Percentiles rank a stretch among this genome's conserved stretches.
Conservation (phyloP, 176 grass and related monocot species). For the Miscanthus lutarioriparius region DNA sequence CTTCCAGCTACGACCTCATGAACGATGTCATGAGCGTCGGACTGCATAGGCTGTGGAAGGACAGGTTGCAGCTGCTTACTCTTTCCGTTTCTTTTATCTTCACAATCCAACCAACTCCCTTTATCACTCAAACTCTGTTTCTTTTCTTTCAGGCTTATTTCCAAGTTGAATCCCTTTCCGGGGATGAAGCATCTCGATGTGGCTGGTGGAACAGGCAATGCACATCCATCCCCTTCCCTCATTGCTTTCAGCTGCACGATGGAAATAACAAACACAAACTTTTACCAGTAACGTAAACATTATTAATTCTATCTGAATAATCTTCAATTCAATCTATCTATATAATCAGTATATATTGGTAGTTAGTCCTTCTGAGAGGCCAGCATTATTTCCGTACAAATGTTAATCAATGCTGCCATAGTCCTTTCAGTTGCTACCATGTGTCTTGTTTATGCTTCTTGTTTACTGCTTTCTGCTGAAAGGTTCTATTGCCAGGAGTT, state of each 20-base stretch:
- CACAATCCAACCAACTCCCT: neutral
- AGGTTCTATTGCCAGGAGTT: neutral
- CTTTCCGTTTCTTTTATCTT: neutral
- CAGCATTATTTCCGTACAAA: neutral
- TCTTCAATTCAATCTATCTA: neutral
- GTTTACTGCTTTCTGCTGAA: neutral
- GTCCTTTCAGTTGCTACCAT: neutral
- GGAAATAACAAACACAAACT: neutral
- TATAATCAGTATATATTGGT: neutral
- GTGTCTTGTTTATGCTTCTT: neutral
- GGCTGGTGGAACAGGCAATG: constrained; percentile 86
- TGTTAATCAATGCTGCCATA: neutral
- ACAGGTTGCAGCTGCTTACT: constrained; percentile 47
- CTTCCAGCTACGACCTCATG: constrained; percentile 94
- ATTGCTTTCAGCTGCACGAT: neutral
- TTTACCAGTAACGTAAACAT: neutral
- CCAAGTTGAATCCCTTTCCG: constrained; percentile 78
- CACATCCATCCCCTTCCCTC: neutral
- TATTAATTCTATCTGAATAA: neutral
- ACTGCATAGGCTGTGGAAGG: constrained; percentile 91
- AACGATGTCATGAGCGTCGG: constrained; percentile 92
- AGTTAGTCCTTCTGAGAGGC: neutral
- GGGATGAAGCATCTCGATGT: constrained; percentile 98
- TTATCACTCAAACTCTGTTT: neutral
- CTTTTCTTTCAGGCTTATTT: constrained; percentile 55